Evolutionary conservation across 257 asterid genomes (phyloP).

Genomic region (Solanum pennellii): DNA sequence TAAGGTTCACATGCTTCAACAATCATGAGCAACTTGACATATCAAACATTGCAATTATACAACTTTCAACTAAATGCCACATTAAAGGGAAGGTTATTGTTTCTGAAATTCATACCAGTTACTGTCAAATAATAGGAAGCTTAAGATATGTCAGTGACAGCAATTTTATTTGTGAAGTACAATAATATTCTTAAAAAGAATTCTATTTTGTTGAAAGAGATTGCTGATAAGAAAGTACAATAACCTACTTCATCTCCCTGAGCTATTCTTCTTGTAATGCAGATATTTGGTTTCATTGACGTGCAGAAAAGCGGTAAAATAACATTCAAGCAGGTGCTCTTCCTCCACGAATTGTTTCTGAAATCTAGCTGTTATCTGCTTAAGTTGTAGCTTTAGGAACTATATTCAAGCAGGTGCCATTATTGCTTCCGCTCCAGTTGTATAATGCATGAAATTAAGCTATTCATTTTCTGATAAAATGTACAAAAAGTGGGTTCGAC

Average conservation of each 20-base stretch:
- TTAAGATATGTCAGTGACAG: neutral
- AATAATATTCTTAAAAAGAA: neutral
- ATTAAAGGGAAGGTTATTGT: neutral
- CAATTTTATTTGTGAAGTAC: neutral
- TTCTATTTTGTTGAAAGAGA: neutral
- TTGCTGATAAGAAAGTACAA: neutral
- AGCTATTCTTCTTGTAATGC: constrained; percentile 4
- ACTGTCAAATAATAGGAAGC: neutral
- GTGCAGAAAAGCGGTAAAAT: constrained; percentile 64
- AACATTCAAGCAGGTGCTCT: constrained; percentile 72
- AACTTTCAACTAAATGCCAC: neutral
- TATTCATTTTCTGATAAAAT: neutral
- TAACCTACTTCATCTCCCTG: neutral
- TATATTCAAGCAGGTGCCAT: neutral
- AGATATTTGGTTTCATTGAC: constrained; percentile 79
- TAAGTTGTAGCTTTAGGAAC: neutral
- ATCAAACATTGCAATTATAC: neutral
- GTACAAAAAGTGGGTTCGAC: neutral
- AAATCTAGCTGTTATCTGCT: neutral
- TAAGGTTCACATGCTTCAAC: neutral
- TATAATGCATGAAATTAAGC: neutral
- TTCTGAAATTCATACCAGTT: neutral
- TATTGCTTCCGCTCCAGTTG: neutral
- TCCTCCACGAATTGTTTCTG: neutral
- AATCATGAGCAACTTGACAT: neutral